These are phyloP conservation scores for Tetradesmus obliquus DNA, from an alignment of 139 green algal species.

Conservation along the genomic window DNA sequence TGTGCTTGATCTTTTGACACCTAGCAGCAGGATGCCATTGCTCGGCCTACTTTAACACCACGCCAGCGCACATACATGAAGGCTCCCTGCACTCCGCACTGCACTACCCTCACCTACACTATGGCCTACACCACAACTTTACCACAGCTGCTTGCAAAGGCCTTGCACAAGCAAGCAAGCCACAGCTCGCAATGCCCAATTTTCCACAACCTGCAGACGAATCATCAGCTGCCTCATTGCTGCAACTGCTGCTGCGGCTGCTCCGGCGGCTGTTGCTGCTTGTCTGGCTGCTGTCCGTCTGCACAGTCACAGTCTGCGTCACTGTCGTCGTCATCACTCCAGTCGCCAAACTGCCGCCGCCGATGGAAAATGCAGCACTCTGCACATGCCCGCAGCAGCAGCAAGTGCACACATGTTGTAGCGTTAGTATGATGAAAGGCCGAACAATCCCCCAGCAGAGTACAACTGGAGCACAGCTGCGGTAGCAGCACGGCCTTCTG, in stretches of 20 bases:
- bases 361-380: conserved; percentile 94
- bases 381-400: conserved; percentile 49
- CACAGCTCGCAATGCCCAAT: too few species aligned
- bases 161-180: too few species aligned
- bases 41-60: too few species aligned
- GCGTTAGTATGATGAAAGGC: not conserved
- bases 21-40: too few species aligned
- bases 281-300: not conserved
- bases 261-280: not conserved
- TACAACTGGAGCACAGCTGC: not conserved
- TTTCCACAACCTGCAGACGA: not conserved
- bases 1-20: too few species aligned
- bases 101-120: too few species aligned
- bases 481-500: too few species aligned
- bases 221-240: not conserved
- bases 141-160: too few species aligned
- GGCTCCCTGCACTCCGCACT: too few species aligned
- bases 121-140: too few species aligned
- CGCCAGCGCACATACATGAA: too few species aligned
- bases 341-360: conserved; percentile 84
- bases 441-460: too few species aligned
- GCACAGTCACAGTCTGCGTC: conserved; percentile 68
- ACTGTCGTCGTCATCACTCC: conserved; percentile 84
- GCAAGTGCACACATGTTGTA: not conserved
- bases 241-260: not conserved